Evolutionary conservation across 2,329 filamentous ascomycete genomes (phyloP), one percentile per base, ranked within the genome.

Genomic region (Diaporthe sp.): DNA sequence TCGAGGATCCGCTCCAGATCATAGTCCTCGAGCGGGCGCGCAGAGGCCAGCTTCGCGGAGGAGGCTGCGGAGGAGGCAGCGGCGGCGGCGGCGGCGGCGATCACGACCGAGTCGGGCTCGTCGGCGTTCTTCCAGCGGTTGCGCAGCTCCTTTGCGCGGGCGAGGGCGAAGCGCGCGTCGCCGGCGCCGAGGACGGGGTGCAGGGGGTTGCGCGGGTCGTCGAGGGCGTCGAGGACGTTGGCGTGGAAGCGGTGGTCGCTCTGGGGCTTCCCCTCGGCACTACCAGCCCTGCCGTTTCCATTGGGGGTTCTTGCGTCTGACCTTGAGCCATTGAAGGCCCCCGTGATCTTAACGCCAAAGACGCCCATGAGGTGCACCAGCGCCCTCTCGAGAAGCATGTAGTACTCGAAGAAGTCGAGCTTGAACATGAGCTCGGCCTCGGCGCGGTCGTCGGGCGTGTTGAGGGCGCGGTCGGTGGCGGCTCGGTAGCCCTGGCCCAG

Each of bases 341-440:
- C 82, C 0, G 86, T 82, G 0, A 94, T 85, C 0, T 82, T 81
- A 7, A 94, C 86, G 10, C 89, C 91, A 75, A 92, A 93, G 0
- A 94, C 88, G 0, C 87, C 88, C n/a, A 94, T 88, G 0, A 94
- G 84, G 62, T 92, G 89, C 1, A 94, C 92, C 10, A 95, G 86
- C 0, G 92, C 92, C 42, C 93, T 90, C 83, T 95, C 93, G 9
- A 95, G 88, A 49, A 94, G 88, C 70, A 91, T 90, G 84, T 95
- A 95, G 82, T 93, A 95, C 80, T 95, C 93, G 83, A 94, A 92
- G 77, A 95, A 95, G 80, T 95, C 93, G 10, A 95, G 88, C 82
- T 95, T 94, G 86, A 95, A 95, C 87, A 94, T 94, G 22, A 90
- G 87, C 82, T 93, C 91, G 0, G 89, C 89, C 77, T 90, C 88